Conservation (phyloP, 345 rosid genomes). For the Boechera retrofracta region DNA sequence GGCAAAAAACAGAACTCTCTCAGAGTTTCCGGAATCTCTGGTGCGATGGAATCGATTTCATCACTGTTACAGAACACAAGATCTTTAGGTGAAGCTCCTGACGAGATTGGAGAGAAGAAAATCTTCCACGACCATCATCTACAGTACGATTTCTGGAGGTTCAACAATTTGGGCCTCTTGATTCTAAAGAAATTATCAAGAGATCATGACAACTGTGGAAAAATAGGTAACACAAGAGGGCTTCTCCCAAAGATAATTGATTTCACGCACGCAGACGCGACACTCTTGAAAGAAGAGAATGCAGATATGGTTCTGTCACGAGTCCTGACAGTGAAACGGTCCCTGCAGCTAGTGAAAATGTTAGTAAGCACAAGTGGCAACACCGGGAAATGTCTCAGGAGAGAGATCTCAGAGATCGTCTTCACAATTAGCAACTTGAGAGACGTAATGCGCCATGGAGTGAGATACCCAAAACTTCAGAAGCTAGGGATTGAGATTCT, state of each 20-base stretch:
- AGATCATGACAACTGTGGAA: slow-evolving; percentile 90
- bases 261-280: slow-evolving; percentile 65
- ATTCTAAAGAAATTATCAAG: slow-evolving; percentile 80
- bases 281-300: slow-evolving; percentile 55
- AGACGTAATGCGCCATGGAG: slow-evolving; percentile 71
- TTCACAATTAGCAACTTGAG: slow-evolving; percentile 84
- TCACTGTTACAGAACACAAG: slow-evolving; percentile 71
- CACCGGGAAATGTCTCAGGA: slow-evolving; percentile 72
- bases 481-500: slow-evolving; percentile 73
- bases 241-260: slow-evolving; percentile 85
- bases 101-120: slow-evolving; percentile 74
- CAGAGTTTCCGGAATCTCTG: slow-evolving; percentile 82
- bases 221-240: slow-evolving; percentile 90
- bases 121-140: slow-evolving; percentile 51
- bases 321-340: slow-evolving; percentile 70
- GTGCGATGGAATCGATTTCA: slow-evolving; percentile 93
- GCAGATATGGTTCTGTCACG: slow-evolving; percentile 49
- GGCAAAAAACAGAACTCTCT: slow-evolving; percentile 82
- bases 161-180: slow-evolving; percentile 80
- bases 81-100: slow-evolving; percentile 55
- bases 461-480: slow-evolving; percentile 66
- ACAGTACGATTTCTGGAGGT: slow-evolving; percentile 70
- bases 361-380: slow-evolving; percentile 76
- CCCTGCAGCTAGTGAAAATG: slow-evolving; percentile 85
- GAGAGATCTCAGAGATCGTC: slow-evolving; percentile 84